Base-by-base conservation (phyloP, 2,329 filamentous ascomycete genomes). In the Apiospora rasikravindrae region DNA sequence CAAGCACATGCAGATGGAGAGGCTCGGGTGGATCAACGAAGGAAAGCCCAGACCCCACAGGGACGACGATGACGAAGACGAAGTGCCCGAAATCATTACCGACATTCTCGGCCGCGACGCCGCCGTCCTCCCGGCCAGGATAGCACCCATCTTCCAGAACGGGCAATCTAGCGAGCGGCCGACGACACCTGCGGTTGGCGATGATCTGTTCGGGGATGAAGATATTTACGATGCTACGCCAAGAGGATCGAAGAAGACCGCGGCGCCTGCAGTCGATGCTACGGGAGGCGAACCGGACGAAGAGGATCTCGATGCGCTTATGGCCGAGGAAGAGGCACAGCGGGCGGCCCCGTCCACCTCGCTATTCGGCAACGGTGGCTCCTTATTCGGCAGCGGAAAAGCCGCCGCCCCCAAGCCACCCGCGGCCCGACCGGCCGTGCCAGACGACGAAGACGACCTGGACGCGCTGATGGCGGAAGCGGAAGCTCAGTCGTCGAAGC, bases 21-120 rank as follows among this genome's bases (percentile, higher is more conserved):
- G 96, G 73, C 90, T 89, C 80, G 91, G 93, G 74, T 97, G 94
- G 93, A 96, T 98, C 75, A 89, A 96, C 71, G 93, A 97, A 80
- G 86, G 88, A 11, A 93, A 89, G 75, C 89, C 90, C 0, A 88
- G 83, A 67, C 75, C 81, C 0, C 75, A 78, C 64, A 71, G 74
- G 0, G 76, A 78, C 2, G 77, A 77, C 16, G 80, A 80, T 0
- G 79, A 83, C 0, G 80, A 81, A 1, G 80, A 81, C 2, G 80
- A 82, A 2, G 76, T 78, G 10, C 51, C 40, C 10, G 69, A 66
- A 13, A 53, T 42, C 2, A 7, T 81, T 33, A 73, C 75, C 16
- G 74, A 78, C 67, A 61, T 77, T 29, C 74, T 78, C 74, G 76
- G 80, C 44, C 76, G 78, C 26, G 76, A 77, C 45, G 75, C 76